Evolutionary conservation across 352 stramenopile species (phyloP).

Genomic region (Pythium graminicola): DNA sequence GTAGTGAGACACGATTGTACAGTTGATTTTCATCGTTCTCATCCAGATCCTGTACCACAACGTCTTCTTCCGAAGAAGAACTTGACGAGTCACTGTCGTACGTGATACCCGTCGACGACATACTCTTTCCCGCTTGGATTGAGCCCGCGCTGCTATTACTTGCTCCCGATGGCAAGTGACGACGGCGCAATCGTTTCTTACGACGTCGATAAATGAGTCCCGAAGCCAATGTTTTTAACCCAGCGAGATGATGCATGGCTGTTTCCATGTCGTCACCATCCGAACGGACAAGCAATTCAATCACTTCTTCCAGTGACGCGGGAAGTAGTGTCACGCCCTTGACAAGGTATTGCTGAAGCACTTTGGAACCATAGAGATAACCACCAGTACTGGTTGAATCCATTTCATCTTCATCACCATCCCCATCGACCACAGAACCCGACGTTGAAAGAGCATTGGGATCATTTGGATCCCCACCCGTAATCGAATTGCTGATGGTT

Average conservation of each 20-base stretch:
- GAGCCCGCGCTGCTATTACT: slow-evolving; percentile 20
- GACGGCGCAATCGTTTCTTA: slow-evolving; percentile 25
- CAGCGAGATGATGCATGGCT: slow-evolving; percentile 61
- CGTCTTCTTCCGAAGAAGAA: slow-evolving; percentile 11
- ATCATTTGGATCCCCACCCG: not conserved
- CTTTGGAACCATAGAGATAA: slow-evolving; percentile 43
- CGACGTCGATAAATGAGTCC: slow-evolving; percentile 50
- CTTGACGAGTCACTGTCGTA: slow-evolving; percentile 15
- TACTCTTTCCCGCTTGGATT: slow-evolving; percentile 1
- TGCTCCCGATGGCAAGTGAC: slow-evolving; percentile 7
- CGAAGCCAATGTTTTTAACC: slow-evolving; percentile 47
- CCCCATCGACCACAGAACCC: not conserved
- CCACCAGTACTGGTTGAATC: not conserved
- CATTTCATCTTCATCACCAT: slow-evolving; percentile 8
- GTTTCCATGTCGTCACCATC: slow-evolving; percentile 62
- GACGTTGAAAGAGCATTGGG: not conserved
- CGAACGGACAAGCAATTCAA: slow-evolving; percentile 58
- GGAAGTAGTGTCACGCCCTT: slow-evolving; percentile 58
- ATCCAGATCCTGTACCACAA: not conserved
- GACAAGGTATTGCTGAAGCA: slow-evolving; percentile 70
- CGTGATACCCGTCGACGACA: slow-evolving; percentile 4
- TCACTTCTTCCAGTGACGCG: slow-evolving; percentile 54
- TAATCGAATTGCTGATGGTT: slow-evolving; percentile 17
- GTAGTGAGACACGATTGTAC: slow-evolving; percentile 11
- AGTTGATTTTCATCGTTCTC: slow-evolving; percentile 5